These are phyloP conservation scores for Cryptomeria japonica DNA, from an alignment of 75 land plant species.

Conservation along the genomic window DNA sequence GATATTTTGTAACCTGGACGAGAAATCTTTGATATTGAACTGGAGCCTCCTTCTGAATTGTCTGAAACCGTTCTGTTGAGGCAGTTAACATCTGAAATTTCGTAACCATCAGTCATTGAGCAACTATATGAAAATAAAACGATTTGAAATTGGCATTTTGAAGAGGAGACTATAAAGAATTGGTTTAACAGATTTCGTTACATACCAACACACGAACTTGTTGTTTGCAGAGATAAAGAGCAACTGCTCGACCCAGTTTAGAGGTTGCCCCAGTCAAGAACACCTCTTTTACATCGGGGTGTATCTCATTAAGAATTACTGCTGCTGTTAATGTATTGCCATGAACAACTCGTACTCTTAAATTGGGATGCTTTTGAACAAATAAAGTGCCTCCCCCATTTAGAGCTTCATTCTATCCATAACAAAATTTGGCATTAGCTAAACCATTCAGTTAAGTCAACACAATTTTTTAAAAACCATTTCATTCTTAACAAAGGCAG, in stretches of 20 bases:
- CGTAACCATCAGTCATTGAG: background rate
- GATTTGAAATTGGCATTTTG: background rate
- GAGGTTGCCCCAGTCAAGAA: constrained; percentile 97
- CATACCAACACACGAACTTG: constrained; percentile 75
- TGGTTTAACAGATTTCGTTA: background rate
- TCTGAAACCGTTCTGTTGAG: constrained; percentile 79
- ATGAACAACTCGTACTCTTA: constrained; percentile 88
- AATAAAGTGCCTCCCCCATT: constrained; percentile 91
- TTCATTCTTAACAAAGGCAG: too few species aligned
- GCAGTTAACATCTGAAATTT: constrained; percentile 81
- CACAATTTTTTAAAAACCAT: too few species aligned
- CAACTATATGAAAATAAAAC: background rate
- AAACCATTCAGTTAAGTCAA: too few species aligned
- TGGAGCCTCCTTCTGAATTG: constrained; percentile 77
- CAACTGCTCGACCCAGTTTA: constrained; percentile 95
- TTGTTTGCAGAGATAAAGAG: constrained; percentile 77
- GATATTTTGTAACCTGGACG: constrained; percentile 91
- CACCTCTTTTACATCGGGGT: constrained; percentile 67
- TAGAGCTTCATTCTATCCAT: constrained; percentile 76
- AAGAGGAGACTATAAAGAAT: background rate
- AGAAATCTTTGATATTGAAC: constrained; percentile 55
- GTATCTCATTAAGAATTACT: constrained; percentile 78
- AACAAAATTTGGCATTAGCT: background rate
- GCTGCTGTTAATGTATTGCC: constrained; percentile 96
- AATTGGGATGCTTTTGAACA: constrained; percentile 71